phyloP scores from a whole-genome alignment of 2,329 filamentous ascomycete species.

The Arthrobotrys iridis region DNA sequence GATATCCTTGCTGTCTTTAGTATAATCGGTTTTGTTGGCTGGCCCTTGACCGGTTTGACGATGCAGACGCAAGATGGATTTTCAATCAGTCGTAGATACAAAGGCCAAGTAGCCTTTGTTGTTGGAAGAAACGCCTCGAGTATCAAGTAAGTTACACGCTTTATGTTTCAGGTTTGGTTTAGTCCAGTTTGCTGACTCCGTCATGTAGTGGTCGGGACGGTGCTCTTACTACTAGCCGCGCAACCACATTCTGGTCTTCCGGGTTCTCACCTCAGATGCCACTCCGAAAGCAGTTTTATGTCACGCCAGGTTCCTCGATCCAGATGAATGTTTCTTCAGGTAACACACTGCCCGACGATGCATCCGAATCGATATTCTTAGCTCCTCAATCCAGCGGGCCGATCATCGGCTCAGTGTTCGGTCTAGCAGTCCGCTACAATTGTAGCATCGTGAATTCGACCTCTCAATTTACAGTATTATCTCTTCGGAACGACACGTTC shows the following conservation, averaged over 20 bases:
- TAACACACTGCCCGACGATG: slow-evolving; percentile 38
- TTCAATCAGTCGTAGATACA: slow-evolving; percentile 16
- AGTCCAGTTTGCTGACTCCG: background rate
- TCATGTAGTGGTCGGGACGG: slow-evolving; percentile 33
- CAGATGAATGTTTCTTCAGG: slow-evolving; percentile 24
- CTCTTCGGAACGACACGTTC: slow-evolving; percentile 34
- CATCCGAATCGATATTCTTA: slow-evolving; percentile 44
- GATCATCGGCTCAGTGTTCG: slow-evolving; percentile 28
- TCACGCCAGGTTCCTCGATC: slow-evolving; percentile 25
- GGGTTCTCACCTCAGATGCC: slow-evolving; percentile 42
- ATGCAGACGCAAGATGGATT: slow-evolving; percentile 46
- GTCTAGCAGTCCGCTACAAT: slow-evolving; percentile 42
- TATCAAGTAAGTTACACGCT: slow-evolving; percentile 25
- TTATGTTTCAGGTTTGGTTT: background rate
- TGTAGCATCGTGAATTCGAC: slow-evolving; percentile 36
- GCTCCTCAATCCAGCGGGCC: slow-evolving; percentile 29
- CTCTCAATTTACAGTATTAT: slow-evolving; percentile 37
- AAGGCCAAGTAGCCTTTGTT: slow-evolving; percentile 6
- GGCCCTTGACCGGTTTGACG: slow-evolving; percentile 46
- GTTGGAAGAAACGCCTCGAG: slow-evolving; percentile 40
- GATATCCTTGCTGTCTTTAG: slow-evolving; percentile 42
- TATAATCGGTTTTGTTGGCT: slow-evolving; percentile 44
- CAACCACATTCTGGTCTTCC: slow-evolving; percentile 41
- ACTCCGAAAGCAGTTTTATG: slow-evolving; percentile 39
- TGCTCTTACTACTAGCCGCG: slow-evolving; percentile 16